Evolutionary conservation across 2,329 filamentous ascomycete species (phyloP).

Genomic region (Sporothrix mexicana): DNA sequence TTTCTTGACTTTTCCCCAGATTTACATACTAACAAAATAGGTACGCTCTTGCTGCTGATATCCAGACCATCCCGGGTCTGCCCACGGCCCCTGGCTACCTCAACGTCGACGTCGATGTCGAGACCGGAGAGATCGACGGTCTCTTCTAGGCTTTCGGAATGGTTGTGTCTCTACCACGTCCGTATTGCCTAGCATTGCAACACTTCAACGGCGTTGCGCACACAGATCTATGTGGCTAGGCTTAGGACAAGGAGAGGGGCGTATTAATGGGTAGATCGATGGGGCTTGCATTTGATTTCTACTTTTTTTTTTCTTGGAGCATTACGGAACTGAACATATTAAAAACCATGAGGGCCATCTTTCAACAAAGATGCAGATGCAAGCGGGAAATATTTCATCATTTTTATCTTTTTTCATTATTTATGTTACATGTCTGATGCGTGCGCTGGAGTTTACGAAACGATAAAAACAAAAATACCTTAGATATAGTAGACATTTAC

Average conservation of each 20-base stretch:
- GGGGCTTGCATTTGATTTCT: conserved; percentile 26
- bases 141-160: conserved; percentile 69
- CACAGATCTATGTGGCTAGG: not conserved
- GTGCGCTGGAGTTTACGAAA: not conserved
- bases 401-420: not conserved
- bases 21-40: conserved; percentile 41
- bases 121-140: conserved; percentile 85
- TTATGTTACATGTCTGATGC: not conserved
- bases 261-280: not conserved
- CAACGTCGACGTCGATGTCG: conserved; percentile 83
- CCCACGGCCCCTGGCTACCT: conserved; percentile 95
- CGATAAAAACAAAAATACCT: conserved; percentile 21
- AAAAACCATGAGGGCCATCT: conserved; percentile 31
- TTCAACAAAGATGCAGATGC: conserved; percentile 38
- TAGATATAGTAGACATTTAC: not conserved
- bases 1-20: conserved; percentile 44
- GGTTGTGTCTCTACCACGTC: not conserved
- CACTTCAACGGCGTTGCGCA: conserved; percentile 38
- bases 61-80: conserved; percentile 95
- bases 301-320: conserved; percentile 24
- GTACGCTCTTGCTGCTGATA: conserved; percentile 93
- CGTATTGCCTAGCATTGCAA: conserved; percentile 26
- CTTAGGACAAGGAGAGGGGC: not conserved
- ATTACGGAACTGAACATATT: conserved; percentile 26
- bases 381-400: not conserved